Evolutionary conservation across 2,329 filamentous ascomycete species (phyloP), one percentile per base, ranked within the genome.

Genomic region (Zymoseptoria tritici): DNA sequence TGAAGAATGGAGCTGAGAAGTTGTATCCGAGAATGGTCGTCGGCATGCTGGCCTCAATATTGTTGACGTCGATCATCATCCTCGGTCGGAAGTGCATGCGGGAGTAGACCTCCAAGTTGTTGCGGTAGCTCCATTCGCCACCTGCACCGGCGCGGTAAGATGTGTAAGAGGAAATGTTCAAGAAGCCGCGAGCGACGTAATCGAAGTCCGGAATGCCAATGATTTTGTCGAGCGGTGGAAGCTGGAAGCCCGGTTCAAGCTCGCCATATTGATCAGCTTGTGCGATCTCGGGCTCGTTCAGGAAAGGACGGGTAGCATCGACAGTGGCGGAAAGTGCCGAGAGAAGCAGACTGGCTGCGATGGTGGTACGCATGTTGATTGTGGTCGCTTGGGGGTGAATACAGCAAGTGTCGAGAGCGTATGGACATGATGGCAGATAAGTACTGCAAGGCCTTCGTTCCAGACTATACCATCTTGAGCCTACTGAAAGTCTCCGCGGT

Each of bases 11-110:
- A 52, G 93, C 87, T 62, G 87, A 84, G 63, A 85, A 85, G 70
- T 89, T 90, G 50, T 87, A 85, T 64, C 91, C 92, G 9, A 97
- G 87, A 90, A 97, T 97, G 2, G 87, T 96, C 22, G 92, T 96
- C 26, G 63, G 62, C 42, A 66, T 58, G 2, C 62, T 64, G 19
- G 63, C 64, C 21, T 69, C 67, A 19, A 63, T 62, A 24, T 68
- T 66, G 55, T 64, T 65, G 56, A 68, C 66, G 42, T 62, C 61
- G 24, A 64, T 66, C 61, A 68, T 60, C 13, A 63, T 60, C 36
- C 62, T 54, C 4, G 62, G 62, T 16, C 62, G 58, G 9, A 62
- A 57, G 19, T 65, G 56, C 36, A 68, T 57, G 52, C 67, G 66
- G 46, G 66, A 58, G 58, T 64, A 69, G 49, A 61, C 63, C 55